Evolutionary conservation across 768 basidiomycete genomes (phyloP).

Genomic region (Leccinum boreale): DNA sequence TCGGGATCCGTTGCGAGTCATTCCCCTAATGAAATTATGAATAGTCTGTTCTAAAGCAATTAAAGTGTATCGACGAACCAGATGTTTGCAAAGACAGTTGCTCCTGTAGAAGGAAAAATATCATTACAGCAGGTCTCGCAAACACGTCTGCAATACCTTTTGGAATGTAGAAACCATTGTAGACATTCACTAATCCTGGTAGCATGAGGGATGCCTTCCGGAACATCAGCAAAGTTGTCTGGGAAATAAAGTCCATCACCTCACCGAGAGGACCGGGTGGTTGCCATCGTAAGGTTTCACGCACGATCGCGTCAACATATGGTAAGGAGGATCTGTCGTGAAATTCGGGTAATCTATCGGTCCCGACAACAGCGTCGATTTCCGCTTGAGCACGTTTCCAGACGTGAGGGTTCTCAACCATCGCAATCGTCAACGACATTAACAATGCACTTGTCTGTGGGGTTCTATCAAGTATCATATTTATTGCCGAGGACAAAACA

Average conservation of each 20-base stretch:
- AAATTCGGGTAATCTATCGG: conserved; percentile 9
- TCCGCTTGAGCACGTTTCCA: conserved; percentile 10
- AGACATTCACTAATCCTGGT: conserved; percentile 39
- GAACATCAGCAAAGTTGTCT: neutral
- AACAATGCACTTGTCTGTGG: conserved; percentile 1
- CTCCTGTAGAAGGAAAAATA: neutral
- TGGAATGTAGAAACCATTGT: conserved; percentile 49
- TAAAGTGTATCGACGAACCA: conserved; percentile 4
- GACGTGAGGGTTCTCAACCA: conserved; percentile 9
- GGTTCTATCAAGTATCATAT: neutral
- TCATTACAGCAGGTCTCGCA: neutral
- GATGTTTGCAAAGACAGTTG: conserved; percentile 10
- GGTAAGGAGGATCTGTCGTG: conserved; percentile 5
- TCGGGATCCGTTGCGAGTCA: conserved; percentile 17
- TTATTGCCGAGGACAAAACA: neutral
- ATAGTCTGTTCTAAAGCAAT: neutral
- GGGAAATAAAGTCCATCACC: neutral
- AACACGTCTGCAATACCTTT: conserved; percentile 30
- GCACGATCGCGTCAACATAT: conserved; percentile 11
- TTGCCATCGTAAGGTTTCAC: conserved; percentile 11
- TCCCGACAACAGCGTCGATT: conserved; percentile 9
- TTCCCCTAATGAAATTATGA: conserved; percentile 10
- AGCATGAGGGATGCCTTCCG: conserved; percentile 15
- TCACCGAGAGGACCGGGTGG: conserved; percentile 5
- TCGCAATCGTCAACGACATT: conserved; percentile 9